A percentile compares a stretch with the other conserved stretches of the same genome.
Conservation (phyloP, 768 basidiomycete genomes). For the Leccinum incarnatum region DNA sequence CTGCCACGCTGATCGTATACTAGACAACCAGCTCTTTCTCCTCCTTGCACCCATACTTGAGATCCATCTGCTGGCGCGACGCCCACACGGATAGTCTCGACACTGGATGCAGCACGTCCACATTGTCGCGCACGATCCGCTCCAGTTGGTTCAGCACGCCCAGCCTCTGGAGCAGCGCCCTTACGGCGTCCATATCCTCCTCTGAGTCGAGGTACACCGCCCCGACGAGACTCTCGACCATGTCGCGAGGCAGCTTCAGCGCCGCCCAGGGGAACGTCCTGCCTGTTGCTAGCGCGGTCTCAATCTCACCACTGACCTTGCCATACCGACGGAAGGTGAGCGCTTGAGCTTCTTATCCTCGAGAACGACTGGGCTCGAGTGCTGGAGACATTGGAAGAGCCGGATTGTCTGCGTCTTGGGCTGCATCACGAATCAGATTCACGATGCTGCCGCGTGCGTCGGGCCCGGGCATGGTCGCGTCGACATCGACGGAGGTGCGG, state of each 20-base stretch:
- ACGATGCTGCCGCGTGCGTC: slow-evolving; percentile 22
- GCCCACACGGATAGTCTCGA: slow-evolving; percentile 66
- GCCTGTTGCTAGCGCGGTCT: slow-evolving; percentile 34
- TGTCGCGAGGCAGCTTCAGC: slow-evolving; percentile 77
- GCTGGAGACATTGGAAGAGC: slow-evolving; percentile 69
- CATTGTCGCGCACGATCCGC: slow-evolving; percentile 56
- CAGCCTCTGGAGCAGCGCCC: slow-evolving; percentile 3
- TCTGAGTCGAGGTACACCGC: slow-evolving; percentile 70
- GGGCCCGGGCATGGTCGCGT: slow-evolving; percentile 10
- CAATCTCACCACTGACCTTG: slow-evolving; percentile 7
- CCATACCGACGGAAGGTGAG: slow-evolving; percentile 53
- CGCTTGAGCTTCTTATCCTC: slow-evolving; percentile 48
- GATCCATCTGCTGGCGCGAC: slow-evolving; percentile 39
- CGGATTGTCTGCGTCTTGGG: slow-evolving; percentile 45
- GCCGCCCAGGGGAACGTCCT: slow-evolving; percentile 61
- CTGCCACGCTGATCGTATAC: slow-evolving; percentile 49
- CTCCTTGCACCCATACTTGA: slow-evolving; percentile 44
- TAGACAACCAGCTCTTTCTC: slow-evolving; percentile 43
- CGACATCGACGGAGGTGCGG: too few relatives aligned
- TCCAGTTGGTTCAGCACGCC: too few relatives aligned
- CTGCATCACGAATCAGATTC: slow-evolving; percentile 29
- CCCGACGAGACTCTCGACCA: slow-evolving; percentile 72
- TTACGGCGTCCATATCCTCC: slow-evolving; percentile 52
- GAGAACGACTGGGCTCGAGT: slow-evolving; percentile 58
- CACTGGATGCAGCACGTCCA: slow-evolving; percentile 72